A percentile compares a stretch with the other conserved stretches of the same genome.
Conservation (phyloP, 2,329 filamentous ascomycete species). For the Nigrospora osmanthi region DNA sequence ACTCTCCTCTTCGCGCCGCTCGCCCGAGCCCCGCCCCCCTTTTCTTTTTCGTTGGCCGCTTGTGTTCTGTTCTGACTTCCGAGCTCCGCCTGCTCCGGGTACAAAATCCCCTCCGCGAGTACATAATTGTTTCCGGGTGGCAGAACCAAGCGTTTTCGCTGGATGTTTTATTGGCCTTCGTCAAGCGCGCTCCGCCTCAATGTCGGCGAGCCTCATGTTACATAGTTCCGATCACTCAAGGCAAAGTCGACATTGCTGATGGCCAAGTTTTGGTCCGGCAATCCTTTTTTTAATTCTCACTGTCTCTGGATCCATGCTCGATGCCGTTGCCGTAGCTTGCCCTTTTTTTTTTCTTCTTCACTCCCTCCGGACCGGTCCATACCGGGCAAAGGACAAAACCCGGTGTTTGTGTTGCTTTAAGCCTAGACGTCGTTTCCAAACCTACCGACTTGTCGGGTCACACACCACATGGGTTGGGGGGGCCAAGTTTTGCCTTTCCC, state of each 20-base stretch:
- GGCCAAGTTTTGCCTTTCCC: too few relatives aligned
- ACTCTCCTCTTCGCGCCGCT: conserved; percentile 6
- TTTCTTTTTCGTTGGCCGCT: conserved; percentile 11
- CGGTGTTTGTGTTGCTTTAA: too few relatives aligned
- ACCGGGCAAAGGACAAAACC: too few relatives aligned
- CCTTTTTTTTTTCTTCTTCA: too few relatives aligned
- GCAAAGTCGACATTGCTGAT: conserved; percentile 13
- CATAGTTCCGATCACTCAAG: conserved; percentile 7
- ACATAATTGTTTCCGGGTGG: neutral
- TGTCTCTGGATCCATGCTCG: neutral
- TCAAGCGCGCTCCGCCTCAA: conserved; percentile 6
- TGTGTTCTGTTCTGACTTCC: conserved; percentile 7
- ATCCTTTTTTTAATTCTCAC: neutral
- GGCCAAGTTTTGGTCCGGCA: conserved; percentile 22
- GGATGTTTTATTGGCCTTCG: conserved; percentile 23
- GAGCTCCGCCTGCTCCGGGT: conserved; percentile 8
- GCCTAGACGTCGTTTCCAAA: too few relatives aligned
- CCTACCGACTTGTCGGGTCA: too few relatives aligned
- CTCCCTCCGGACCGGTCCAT: too few relatives aligned
- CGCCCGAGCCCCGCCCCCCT: conserved; percentile 14
- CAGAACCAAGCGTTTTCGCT: conserved; percentile 5
- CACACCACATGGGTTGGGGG: too few relatives aligned
- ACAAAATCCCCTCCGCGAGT: conserved; percentile 9
- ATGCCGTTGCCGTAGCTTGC: neutral
- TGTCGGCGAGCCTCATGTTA: conserved; percentile 11